Base-by-base conservation (phyloP, 108 stramenopile genomes). In the Cyclotella kingstonii region DNA sequence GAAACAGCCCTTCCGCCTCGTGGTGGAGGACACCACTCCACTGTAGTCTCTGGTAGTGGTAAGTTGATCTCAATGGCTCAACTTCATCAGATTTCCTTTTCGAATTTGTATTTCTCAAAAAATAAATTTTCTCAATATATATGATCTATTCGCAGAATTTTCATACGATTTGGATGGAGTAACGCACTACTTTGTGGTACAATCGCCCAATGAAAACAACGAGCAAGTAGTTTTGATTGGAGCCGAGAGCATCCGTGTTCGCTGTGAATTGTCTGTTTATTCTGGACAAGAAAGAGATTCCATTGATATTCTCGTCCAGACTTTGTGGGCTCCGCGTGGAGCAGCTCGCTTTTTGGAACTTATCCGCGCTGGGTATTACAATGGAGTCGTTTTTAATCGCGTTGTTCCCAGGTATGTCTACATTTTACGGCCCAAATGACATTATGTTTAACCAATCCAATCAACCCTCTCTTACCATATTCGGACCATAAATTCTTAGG, bases 381-480 rank as follows among this genome's bases (percentile, higher is more conserved):
- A 91, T 55, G 87, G 90, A n/a, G 64, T 79, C 11, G 79, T 70
- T 40, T 79, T 91, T 22, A 85, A 88, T 70, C 78, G 87, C n/a
- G 82, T 91, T 7, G 76, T 76, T n/a, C 90, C 90, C 2, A 62
- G 81, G n/a, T n/a, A n/a, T n/a, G n/a, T n/a, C n/a, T n/a, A n/a
- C n/a, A n/a, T n/a, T n/a, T n/a, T n/a, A n/a, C n/a, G n/a, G n/a
- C n/a, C n/a, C n/a, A n/a, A n/a, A n/a, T n/a, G n/a, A n/a, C n/a
- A n/a, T n/a, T n/a, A n/a, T n/a, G n/a, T n/a, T n/a, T n/a, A n/a
- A n/a, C n/a, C n/a, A n/a, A n/a, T n/a, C n/a, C n/a, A n/a, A n/a
- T n/a, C n/a, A n/a, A n/a, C n/a, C n/a, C n/a, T n/a, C n/a, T n/a
- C n/a, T n/a, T n/a, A n/a, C n/a, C n/a, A n/a, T n/a, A n/a, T n/a